Evolutionary conservation across 2,329 filamentous ascomycete species (phyloP).

Genomic region (Monosporascus sp.): DNA sequence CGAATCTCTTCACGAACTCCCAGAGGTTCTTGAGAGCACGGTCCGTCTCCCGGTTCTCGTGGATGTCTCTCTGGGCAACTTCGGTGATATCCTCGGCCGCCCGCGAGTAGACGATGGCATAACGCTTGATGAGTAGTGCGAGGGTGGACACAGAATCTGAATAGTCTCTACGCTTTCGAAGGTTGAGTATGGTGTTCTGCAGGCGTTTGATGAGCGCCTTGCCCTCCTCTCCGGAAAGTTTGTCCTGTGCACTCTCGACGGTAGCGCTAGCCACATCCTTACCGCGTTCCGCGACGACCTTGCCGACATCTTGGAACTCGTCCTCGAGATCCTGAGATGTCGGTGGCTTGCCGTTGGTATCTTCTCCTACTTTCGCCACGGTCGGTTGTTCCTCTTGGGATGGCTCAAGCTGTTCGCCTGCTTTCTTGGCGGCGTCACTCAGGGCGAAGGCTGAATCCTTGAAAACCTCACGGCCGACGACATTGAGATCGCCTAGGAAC

Average conservation of each 20-base stretch:
- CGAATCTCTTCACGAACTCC: constrained; percentile 74
- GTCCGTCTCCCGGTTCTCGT: constrained; percentile 69
- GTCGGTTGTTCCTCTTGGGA: constrained; percentile 53
- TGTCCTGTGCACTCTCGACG: constrained; percentile 65
- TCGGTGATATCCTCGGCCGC: constrained; percentile 62
- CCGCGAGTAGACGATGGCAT: constrained; percentile 71
- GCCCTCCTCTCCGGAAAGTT: constrained; percentile 66
- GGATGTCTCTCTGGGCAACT: constrained; percentile 63
- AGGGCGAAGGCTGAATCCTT: constrained; percentile 78
- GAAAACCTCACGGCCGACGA: constrained; percentile 77
- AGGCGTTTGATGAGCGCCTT: constrained; percentile 69
- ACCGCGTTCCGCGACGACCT: constrained; percentile 42
- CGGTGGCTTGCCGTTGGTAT: constrained; percentile 29
- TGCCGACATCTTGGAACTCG: constrained; percentile 50
- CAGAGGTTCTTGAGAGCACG: constrained; percentile 75
- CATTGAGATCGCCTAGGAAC: constrained; percentile 74
- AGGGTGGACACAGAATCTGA: constrained; percentile 79
- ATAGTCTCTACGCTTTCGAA: constrained; percentile 76
- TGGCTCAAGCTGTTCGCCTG: constrained; percentile 68
- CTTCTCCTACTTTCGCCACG: constrained; percentile 34
- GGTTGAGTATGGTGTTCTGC: constrained; percentile 67
- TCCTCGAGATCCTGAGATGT: constrained; percentile 60
- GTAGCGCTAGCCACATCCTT: constrained; percentile 35
- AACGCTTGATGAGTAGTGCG: constrained; percentile 68
- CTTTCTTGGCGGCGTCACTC: constrained; percentile 68